phyloP scores from a whole-genome alignment of 2,329 filamentous ascomycete species.

The Nemania sp. region DNA sequence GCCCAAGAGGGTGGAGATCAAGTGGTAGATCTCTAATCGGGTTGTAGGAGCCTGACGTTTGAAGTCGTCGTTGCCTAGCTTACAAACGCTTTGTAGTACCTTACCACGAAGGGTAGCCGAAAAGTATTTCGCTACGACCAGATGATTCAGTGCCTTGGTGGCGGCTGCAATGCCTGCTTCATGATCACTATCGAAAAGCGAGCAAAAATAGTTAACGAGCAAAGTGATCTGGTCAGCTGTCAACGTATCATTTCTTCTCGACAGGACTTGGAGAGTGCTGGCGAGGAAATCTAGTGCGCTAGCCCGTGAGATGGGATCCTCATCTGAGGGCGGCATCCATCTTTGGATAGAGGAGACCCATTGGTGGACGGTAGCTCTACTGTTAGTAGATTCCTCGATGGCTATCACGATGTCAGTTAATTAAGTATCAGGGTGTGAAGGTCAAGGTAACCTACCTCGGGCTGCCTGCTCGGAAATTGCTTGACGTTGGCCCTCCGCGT shows the following conservation, averaged over 20 bases:
- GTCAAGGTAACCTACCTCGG: conserved; percentile 2
- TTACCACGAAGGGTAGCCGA: conserved; percentile 51
- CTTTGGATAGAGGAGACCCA: conserved; percentile 60
- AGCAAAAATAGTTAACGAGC: conserved; percentile 58
- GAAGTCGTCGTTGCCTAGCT: conserved; percentile 62
- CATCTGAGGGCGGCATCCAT: conserved; percentile 53
- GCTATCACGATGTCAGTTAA: conserved; percentile 40
- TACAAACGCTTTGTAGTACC: conserved; percentile 54
- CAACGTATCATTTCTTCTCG: conserved; percentile 44
- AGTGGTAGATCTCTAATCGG: conserved; percentile 55
- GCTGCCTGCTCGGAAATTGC: conserved; percentile 52
- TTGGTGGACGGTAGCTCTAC: conserved; percentile 52
- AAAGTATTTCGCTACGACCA: conserved; percentile 55
- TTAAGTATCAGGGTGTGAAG: neutral
- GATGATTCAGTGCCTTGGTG: conserved; percentile 54
- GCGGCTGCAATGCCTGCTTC: conserved; percentile 61
- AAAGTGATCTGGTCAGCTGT: conserved; percentile 56
- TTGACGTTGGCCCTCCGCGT: conserved; percentile 39
- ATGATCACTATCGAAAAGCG: conserved; percentile 62
- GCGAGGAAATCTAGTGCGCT: conserved; percentile 63
- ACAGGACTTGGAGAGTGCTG: conserved; percentile 54
- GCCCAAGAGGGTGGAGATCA: conserved; percentile 51
- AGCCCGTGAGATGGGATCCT: conserved; percentile 55
- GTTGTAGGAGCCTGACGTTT: conserved; percentile 56
- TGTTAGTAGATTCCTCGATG: conserved; percentile 49